Percentiles rank a stretch among this genome's conserved stretches.
Evolutionary conservation across 2,329 filamentous ascomycete species (phyloP).

Genomic region (Fusarium paranaense): DNA sequence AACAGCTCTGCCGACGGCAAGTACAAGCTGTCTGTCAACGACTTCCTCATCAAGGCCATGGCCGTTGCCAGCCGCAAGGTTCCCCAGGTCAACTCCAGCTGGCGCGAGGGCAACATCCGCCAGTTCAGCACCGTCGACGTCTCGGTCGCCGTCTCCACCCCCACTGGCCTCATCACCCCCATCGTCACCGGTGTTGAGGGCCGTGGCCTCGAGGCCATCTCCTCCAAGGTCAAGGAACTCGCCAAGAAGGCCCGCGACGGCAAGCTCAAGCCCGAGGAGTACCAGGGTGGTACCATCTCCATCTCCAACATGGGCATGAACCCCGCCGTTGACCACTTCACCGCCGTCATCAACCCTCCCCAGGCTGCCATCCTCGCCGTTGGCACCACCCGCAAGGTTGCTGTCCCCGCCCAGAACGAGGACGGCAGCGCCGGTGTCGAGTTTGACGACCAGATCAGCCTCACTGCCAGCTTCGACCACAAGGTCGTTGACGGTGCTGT

Average conservation of each 20-base stretch:
- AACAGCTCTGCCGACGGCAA: conserved; percentile 90
- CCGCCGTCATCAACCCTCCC: conserved; percentile 98
- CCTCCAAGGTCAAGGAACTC: conserved; percentile 90
- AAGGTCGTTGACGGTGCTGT: conserved; percentile 98
- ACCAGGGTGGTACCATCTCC: conserved; percentile 98
- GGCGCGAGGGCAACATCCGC: conserved; percentile 90
- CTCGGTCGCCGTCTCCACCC: conserved; percentile 94
- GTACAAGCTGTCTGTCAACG: conserved; percentile 99
- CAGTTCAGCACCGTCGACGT: conserved; percentile 95
- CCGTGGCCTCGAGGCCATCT: conserved; percentile 90
- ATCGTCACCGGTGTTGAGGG: conserved; percentile 92
- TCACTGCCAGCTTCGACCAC: conserved; percentile 98
- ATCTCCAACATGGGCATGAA: conserved; percentile 99
- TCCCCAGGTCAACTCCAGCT: conserved; percentile 94
- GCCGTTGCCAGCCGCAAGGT: conserved; percentile 91
- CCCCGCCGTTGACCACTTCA: conserved; percentile 93
- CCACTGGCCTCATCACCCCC: conserved; percentile 93
- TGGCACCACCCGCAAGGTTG: conserved; percentile 95
- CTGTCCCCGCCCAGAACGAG: conserved; percentile 85
- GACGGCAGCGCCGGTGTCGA: conserved; percentile 80
- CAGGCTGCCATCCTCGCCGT: conserved; percentile 96
- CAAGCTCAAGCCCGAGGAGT: conserved; percentile 99
- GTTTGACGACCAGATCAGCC: conserved; percentile 97
- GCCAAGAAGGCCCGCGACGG: conserved; percentile 95
- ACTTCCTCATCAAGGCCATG: conserved; percentile 98